Evolutionary conservation across 257 asterid genomes (phyloP).

Genomic region (Ballota nigra): DNA sequence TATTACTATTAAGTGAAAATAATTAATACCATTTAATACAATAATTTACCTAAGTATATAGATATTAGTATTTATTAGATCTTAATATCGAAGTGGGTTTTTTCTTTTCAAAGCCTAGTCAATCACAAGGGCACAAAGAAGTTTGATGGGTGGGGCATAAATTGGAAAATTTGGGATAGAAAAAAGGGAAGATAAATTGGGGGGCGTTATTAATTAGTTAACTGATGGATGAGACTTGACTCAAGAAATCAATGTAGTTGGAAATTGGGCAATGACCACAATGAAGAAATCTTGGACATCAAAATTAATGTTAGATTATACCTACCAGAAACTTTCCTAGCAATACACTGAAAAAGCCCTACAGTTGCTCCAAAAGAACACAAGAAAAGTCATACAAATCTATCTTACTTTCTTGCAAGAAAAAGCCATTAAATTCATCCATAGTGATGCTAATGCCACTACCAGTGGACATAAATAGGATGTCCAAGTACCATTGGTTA

Average conservation of each 20-base stretch:
- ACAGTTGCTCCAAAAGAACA: slow-evolving; percentile 24
- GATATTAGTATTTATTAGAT: background rate
- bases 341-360: slow-evolving; percentile 10
- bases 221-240: slow-evolving; percentile 18
- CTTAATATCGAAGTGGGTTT: background rate
- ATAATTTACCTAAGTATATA: no score
- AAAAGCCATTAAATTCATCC: slow-evolving; percentile 25
- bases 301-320: background rate
- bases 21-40: no score
- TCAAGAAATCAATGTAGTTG: slow-evolving; percentile 13
- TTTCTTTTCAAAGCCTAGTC: background rate
- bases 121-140: background rate
- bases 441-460: slow-evolving; percentile 38
- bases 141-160: background rate
- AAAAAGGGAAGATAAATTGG: background rate
- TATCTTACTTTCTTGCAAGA: slow-evolving; percentile 25
- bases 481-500: slow-evolving; percentile 20
- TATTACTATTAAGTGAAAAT: no score
- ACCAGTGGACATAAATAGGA: slow-evolving; percentile 33
- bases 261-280: slow-evolving; percentile 1
- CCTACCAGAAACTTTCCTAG: background rate
- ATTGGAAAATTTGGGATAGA: slow-evolving; percentile 9
- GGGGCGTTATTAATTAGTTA: background rate
- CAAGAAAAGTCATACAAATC: slow-evolving; percentile 32
- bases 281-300: slow-evolving; percentile 3